Evolutionary conservation across 2,329 filamentous ascomycete species (phyloP), one percentile per base, ranked within the genome.

Genomic region (Coccinonectria pachysandricola): DNA sequence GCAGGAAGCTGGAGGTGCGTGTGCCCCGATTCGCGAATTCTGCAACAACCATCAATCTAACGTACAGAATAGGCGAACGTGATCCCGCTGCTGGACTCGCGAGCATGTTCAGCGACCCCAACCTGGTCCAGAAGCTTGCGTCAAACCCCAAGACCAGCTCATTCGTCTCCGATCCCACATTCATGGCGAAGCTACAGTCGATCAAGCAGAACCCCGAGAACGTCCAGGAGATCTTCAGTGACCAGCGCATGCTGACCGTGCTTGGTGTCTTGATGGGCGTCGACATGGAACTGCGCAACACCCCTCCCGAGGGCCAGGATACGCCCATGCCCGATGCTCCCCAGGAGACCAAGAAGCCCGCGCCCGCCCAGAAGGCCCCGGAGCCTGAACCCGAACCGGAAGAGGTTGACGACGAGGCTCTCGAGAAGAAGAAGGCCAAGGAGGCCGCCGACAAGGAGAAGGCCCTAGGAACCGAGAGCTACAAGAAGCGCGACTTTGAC

Each of bases 401-500:
- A 46, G 68, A 71, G 19, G 65, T 84, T 49, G 85, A 93, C 41
- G 86, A 94, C 48, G 91, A 96, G 55, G 71, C 78, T 1, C 54
- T 75, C 30, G 82, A 81, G 35, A 86, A 87, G 60, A 82, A 82
- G 61, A 83, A 91, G 65, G 84, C 85, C 20, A 93, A 96, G 66
- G 83, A 79, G 48, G 84, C 81, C 37, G 91, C 87, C 22, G 91
- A 98, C 46, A 83, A 86, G 54, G 82, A 95, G 61, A 98, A 98
- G 74, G 82, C 79, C 15, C 66, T 92, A 31, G 91, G 91, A 31
- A 98, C 88, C 9, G 85, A 91, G 45, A 79, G 79, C 56, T 98
- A 98, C 71, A 98, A 98, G 78, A 96, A 96, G 73, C 79, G 85
- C 43, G 78, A 95, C 52, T 95, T 98, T 43, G 91, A 96, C 47